Conservation (phyloP, 768 basidiomycete species). For the Tephrocybe sp. region DNA sequence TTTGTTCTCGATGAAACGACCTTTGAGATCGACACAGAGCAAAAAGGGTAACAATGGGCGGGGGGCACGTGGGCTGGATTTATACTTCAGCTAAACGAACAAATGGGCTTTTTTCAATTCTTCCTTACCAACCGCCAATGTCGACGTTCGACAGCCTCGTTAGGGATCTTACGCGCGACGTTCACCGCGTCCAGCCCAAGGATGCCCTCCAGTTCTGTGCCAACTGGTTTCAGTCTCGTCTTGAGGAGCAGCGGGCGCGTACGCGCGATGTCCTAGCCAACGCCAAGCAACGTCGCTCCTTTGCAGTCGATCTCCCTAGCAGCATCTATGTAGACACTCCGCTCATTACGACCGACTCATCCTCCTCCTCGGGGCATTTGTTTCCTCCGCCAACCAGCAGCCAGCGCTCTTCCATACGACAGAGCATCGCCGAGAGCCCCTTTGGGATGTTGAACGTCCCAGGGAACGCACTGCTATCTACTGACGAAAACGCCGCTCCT, state of each 20-base stretch:
- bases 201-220: slow-evolving; percentile 93
- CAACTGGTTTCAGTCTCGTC: slow-evolving; percentile 89
- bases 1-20: slow-evolving; percentile 16
- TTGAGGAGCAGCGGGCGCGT: slow-evolving; percentile 81
- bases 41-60: not conserved
- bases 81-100: slow-evolving; percentile 3
- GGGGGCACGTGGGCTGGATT: slow-evolving; percentile 16
- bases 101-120: slow-evolving; percentile 20
- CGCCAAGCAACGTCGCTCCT: slow-evolving; percentile 49
- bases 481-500: slow-evolving; percentile 51
- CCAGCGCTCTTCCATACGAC: slow-evolving; percentile 57
- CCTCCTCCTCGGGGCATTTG: slow-evolving; percentile 54
- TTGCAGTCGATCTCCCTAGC: slow-evolving; percentile 50
- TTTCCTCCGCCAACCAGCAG: slow-evolving; percentile 42
- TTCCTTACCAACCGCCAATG: slow-evolving; percentile 27
- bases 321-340: slow-evolving; percentile 62
- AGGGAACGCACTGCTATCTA: slow-evolving; percentile 72
- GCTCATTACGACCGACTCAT: slow-evolving; percentile 22
- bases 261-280: slow-evolving; percentile 65
- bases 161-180: slow-evolving; percentile 83
- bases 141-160: slow-evolving; percentile 85
- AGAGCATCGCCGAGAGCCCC: slow-evolving; percentile 59
- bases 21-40: slow-evolving; percentile 2
- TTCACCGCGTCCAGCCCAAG: slow-evolving; percentile 80
- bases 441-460: slow-evolving; percentile 82